Base-by-base conservation (phyloP, 1,284 basidiomycete species). In the Schizopora paradoxa region DNA sequence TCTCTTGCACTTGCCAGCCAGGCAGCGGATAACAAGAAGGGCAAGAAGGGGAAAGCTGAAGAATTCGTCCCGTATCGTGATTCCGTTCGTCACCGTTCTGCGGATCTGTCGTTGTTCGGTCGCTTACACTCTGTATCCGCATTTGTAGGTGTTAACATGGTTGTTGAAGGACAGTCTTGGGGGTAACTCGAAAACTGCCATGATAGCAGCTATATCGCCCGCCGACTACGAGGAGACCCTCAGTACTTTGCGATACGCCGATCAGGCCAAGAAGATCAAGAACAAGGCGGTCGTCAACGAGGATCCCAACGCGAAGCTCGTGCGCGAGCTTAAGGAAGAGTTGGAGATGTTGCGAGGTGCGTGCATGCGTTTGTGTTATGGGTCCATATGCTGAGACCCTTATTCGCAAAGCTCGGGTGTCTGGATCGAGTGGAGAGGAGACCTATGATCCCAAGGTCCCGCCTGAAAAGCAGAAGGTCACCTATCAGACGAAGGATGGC, bases 211-310 rank as follows among this genome's bases (percentile, higher is more conserved):
- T 29, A 98, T 99, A 54, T 86, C 93, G 18, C 94, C 94, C 13
- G 94, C 94, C 28, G 94, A 98, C 67, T 95, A 98, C 64, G 95
- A 99, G 56, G 95, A 99, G 67, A 98, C 95, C 10, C 71, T 98
- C 50, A 92, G 91, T 68, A 95, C 92, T 3, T 70, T 95, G 48
- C 84, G 95, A 2, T 99, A 99, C 66, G 96, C 95, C 54, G 94
- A 98, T 70, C 91, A 90, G 62, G 94, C 95, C 21, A 99, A 99
- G 83, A 96, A 95, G 81, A 99, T 99, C 72, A 96, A 95, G 82
- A 99, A 98, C 67, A 96, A 98, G 73, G 95, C 95, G 13, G 82
- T 98, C 42, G 90, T 99, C 57, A 99, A 99, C 66, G 95, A 99
- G 67, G 95, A 99, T 74, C 94, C 96, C 14, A 99, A 98, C 60